Percentiles rank a stretch among this genome's conserved stretches.
These are phyloP conservation scores for Saccharomycopsis fermentans DNA, from an alignment of 805 yeast species.

Conservation along the genomic window DNA sequence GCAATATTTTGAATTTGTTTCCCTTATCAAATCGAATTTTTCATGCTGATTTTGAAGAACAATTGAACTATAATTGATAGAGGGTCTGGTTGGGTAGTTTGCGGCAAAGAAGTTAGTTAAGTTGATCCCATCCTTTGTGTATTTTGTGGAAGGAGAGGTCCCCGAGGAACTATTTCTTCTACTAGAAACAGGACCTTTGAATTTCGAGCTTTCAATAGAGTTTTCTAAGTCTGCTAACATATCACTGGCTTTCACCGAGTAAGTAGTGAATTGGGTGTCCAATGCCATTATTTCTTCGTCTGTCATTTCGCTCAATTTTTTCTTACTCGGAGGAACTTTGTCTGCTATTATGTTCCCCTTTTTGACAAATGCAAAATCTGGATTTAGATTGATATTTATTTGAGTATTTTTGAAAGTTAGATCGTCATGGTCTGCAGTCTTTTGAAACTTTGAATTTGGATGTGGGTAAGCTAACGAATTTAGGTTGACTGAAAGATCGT, in stretches of 20 bases:
- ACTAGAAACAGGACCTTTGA: constrained; percentile 6
- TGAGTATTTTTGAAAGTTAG: constrained; percentile 17
- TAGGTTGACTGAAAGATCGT: not conserved
- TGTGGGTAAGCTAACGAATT: not conserved
- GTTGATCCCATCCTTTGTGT: constrained; percentile 17
- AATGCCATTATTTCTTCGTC: constrained; percentile 17
- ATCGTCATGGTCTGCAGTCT: constrained; percentile 17
- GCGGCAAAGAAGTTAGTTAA: constrained; percentile 14
- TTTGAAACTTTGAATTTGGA: not conserved
- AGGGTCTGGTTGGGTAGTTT: constrained; percentile 16
- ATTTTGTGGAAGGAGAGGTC: constrained; percentile 3
- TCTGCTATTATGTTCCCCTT: not conserved
- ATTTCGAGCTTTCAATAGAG: constrained; percentile 15
- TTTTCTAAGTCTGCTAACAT: constrained; percentile 11
- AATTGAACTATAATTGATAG: constrained; percentile 14
- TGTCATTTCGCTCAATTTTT: constrained; percentile 18
- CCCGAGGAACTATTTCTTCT: not conserved
- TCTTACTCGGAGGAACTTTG: not conserved
- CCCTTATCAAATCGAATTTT: not conserved
- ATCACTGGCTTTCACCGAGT: not conserved
- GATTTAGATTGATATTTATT: constrained; percentile 12
- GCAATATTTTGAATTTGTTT: not conserved
- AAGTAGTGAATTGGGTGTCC: constrained; percentile 7
- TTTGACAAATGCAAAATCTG: not conserved
- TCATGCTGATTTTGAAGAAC: constrained; percentile 15